phyloP scores from a whole-genome alignment of 805 yeast genomes.

The Kazachstania bromeliacearum region DNA sequence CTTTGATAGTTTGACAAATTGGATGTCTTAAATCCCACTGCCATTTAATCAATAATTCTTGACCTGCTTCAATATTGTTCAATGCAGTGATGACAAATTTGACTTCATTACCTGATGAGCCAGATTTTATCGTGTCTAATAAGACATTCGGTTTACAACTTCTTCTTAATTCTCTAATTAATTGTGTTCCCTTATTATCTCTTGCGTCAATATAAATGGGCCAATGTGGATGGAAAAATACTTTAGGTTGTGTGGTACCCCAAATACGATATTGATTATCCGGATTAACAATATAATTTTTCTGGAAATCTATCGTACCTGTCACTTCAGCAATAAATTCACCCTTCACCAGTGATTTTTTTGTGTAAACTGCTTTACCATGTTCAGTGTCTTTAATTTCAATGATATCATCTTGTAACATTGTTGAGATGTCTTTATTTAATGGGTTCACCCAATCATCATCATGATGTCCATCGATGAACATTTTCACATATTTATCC shows the following conservation, averaged over 20 bases:
- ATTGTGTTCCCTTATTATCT: slow-evolving; percentile 33
- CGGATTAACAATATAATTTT: slow-evolving; percentile 52
- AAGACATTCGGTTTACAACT: slow-evolving; percentile 71
- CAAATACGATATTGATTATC: slow-evolving; percentile 67
- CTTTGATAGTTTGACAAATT: slow-evolving; percentile 42
- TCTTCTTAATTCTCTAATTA: slow-evolving; percentile 37
- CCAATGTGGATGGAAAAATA: slow-evolving; percentile 45
- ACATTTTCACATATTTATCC: slow-evolving; percentile 35
- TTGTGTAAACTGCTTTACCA: slow-evolving; percentile 41
- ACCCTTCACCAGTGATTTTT: slow-evolving; percentile 34
- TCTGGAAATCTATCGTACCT: slow-evolving; percentile 65
- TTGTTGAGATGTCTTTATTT: slow-evolving; percentile 3
- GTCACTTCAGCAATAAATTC: slow-evolving; percentile 50
- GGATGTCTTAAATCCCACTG: slow-evolving; percentile 83
- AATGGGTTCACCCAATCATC: slow-evolving; percentile 29
- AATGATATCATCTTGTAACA: slow-evolving; percentile 1
- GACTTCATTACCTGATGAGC: slow-evolving; percentile 25
- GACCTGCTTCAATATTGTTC: slow-evolving; percentile 48
- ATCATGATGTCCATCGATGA: slow-evolving; percentile 45
- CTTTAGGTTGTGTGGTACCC: slow-evolving; percentile 61
- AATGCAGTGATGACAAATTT: slow-evolving; percentile 50
- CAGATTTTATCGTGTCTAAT: slow-evolving; percentile 37
- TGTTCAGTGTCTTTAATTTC: background rate
- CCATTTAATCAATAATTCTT: slow-evolving; percentile 77
- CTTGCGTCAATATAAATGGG: slow-evolving; percentile 75